These are phyloP conservation scores for Aureobasidium subglaciale DNA, from an alignment of 2,329 filamentous ascomycete species.

Conservation along the genomic window DNA sequence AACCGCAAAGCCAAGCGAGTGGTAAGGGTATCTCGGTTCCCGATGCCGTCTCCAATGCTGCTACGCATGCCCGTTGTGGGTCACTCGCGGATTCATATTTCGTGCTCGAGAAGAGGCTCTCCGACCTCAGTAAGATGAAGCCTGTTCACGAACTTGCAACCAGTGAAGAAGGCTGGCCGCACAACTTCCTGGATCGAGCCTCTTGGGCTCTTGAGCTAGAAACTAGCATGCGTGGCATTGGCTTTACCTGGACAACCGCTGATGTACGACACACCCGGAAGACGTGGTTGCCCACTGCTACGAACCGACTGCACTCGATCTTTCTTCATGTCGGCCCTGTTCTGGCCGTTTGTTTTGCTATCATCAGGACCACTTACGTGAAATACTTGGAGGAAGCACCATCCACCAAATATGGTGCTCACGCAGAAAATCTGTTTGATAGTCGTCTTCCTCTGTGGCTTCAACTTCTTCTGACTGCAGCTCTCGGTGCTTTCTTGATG, in stretches of 20 bases:
- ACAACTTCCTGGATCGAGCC: constrained; percentile 33
- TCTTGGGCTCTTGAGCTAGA: constrained; percentile 40
- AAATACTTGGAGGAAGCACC: constrained; percentile 20
- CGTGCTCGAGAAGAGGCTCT: constrained; percentile 14
- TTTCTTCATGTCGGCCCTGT: constrained; percentile 33
- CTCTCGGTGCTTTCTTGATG: constrained; percentile 39
- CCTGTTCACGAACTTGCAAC: constrained; percentile 33
- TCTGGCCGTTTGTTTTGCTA: constrained; percentile 29
- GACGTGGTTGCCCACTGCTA: constrained; percentile 37
- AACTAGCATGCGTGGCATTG: constrained; percentile 38
- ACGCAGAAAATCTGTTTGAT: constrained; percentile 27
- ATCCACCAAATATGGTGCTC: constrained; percentile 10
- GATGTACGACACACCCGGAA: constrained; percentile 39
- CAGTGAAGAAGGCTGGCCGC: constrained; percentile 35
- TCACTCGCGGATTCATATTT: constrained; percentile 15
- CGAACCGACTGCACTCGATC: constrained; percentile 35
- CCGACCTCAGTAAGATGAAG: constrained; percentile 12
- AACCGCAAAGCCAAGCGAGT: neutral
- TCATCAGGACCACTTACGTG: constrained; percentile 31
- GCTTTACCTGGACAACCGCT: constrained; percentile 40
- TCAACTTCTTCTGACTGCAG: constrained; percentile 33
- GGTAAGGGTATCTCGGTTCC: neutral
- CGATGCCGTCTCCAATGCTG: neutral
- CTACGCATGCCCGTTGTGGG: constrained; percentile 11
- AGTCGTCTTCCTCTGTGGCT: constrained; percentile 25